Evolutionary conservation across 768 basidiomycete genomes (phyloP), one percentile per base, ranked within the genome.

Genomic region (Arthromyces matolae): DNA sequence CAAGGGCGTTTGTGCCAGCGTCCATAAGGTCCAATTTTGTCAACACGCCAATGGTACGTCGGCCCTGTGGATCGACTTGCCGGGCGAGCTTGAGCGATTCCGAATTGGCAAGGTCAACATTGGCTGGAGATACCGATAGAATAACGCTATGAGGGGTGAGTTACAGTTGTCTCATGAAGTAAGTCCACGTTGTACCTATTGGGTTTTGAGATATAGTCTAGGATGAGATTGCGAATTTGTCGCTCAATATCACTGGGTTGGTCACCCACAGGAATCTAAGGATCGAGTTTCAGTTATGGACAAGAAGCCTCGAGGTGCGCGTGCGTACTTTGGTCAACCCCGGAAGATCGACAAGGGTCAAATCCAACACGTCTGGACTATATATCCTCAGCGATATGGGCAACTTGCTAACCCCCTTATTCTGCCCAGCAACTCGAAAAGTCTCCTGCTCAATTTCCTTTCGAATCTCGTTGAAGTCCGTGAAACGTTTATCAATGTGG

Each of bases 1-100:
- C 95, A 28, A 94, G 71, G 18, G 96, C 96, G 64, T 99, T 97
- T 28, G 96, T 99, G 23, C 96, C 96, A 5, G 94, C 94, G 60
- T 98, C 96, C 96, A 99, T 99, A 37, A 99, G 78, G 69, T 99
- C 96, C 27, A 98, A 81, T 68, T 99, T 99, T 12, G 95, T 95
- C 42, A 99, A 76, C 16, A 99, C 89, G 42, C 96, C 96, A 47
- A 98, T 92, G 10, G 96, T 99, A 24, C 96, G 83, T 24, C 96
- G 83, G 9, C 95, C 94, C 67, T 96, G 92, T 0, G 95, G 90
- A 60, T 99, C 96, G 38, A 98, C 93, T 9, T 84, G 82, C 36
- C 96, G 88, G 9, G 95, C 96, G 28, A 99, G 85, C 66, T 98
- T 97, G 51, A 99, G 81, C 2, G 96, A 87, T 65, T 98, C 96